Base-by-base conservation (phyloP, 1,139 yeast species). In the Yamadazyma songkhlaensis region DNA sequence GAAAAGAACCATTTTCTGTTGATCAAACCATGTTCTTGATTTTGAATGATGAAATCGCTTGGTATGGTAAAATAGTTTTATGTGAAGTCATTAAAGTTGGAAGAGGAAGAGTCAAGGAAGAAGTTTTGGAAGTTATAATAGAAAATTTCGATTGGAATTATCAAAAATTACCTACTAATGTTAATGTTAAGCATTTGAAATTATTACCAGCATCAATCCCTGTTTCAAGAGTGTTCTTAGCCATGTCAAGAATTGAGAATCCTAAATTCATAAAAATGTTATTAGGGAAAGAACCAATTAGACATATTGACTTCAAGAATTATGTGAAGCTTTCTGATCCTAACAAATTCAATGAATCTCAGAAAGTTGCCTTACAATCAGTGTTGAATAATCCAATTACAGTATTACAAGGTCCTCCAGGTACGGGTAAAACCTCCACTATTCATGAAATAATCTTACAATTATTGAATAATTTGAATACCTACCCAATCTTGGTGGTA, bases 401-500 rank as follows among this genome's bases (percentile, higher is more conserved):
- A 0, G 77, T 79, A 2, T 56, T 79, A 26, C 84, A 78, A 54
- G 85, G 85, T 32, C 85, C 85, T 2, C 85, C 85, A 4, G 85
- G 85, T 36, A 79, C 84, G 2, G 85, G 85, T 59, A 79, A 79
- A 50, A 79, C 85, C 0, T 75, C 83, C 0, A 78, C 84, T 0
- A 79, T 79, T 46, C 78, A 74, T 47, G 88, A 82, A 55, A 77
- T 82, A 40, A 77, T 83, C 42, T 59, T 79, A 40, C 87, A 82
- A 53, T 60, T 82, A 43, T 61, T 80, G 30, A 72, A 70, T 30
- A 73, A 75, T 36, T 63, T 77, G 46, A 70, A 75, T 47, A 73
- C 81, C 0, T 77, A 64, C 48, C 89, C 90, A 3, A 79, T 82
- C 29, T 63, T 81, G 41, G 87, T 83, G 37, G 87, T 81, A 37